phyloP scores from a whole-genome alignment of 164 flowering plant species.

The Aristolochia fimbriata region DNA sequence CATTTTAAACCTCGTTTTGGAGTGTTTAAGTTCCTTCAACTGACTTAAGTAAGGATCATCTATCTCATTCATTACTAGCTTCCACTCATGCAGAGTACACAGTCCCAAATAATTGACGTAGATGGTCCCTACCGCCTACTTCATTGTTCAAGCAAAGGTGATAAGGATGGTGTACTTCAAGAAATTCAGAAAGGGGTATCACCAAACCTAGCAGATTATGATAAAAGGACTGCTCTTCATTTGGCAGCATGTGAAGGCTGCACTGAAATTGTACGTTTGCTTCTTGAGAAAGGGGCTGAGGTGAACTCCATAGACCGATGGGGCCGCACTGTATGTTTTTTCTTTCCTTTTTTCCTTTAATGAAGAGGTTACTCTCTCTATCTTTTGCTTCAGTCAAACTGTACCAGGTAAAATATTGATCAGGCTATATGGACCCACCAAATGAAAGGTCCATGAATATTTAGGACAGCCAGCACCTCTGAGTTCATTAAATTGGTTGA shows the following conservation, averaged over 20 bases:
- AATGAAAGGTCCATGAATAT: too few species aligned
- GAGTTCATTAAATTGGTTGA: too few species aligned
- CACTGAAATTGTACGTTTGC: conserved; percentile 35
- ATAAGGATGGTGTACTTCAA: conserved; percentile 43
- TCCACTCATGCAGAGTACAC: conserved; percentile 2
- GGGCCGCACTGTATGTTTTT: conserved; percentile 51
- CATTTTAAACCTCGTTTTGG: too few species aligned
- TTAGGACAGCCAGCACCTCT: too few species aligned
- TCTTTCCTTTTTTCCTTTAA: not conserved
- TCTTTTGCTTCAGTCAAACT: too few species aligned
- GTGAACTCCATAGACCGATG: conserved; percentile 46
- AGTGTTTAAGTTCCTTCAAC: too few species aligned
- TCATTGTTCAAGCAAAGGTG: conserved; percentile 42
- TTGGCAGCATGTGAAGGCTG: conserved; percentile 59
- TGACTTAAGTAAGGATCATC: too few species aligned
- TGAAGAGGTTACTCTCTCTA: too few species aligned
- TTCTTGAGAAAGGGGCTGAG: conserved; percentile 53
- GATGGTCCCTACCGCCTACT: conserved; percentile 47
- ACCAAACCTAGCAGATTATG: conserved; percentile 42
- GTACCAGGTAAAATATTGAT: too few species aligned
- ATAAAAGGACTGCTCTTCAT: conserved; percentile 61
- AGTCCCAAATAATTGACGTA: conserved; percentile 14
- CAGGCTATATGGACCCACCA: too few species aligned
- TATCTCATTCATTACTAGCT: not conserved
- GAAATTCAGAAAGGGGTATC: conserved; percentile 45